Evolutionary conservation across 257 asterid genomes (phyloP), one percentile per base, ranked within the genome.

Genomic region (Fraxinus excelsior): DNA sequence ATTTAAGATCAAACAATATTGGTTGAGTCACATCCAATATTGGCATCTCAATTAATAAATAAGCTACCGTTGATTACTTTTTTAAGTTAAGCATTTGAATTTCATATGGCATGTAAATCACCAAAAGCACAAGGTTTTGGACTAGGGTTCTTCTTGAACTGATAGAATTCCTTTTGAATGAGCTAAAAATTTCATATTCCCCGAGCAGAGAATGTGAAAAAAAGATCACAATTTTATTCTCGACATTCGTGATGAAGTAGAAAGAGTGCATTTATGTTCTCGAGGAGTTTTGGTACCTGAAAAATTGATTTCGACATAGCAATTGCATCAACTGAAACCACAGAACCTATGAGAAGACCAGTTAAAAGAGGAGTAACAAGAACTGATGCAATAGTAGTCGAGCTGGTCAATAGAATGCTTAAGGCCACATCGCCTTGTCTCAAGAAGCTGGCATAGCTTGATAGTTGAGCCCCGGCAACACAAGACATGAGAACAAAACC

Each of bases 291-390:
- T 7, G 14, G 51, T 83, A 89, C 99, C 97, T 93, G 98, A 85
- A 93, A 82, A 85, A 91, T 96, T 37, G 99, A 91, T 83, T 90
- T 96, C 23, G 97, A 88, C 99, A 96, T 96, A n/a, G 98, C 97
- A 67, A 91, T 75, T 29, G 96, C 98, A 80, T 96, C 98, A 62
- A 96, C 97, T 3, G 97, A 97, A 68, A 96, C 96, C 28, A 96
- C 98, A 21, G 99, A 96, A 80, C 98, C 99, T 53, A 96, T 88
- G 67, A 93, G 94, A 85, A 93, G 92, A 58, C 99, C 97, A 0
- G 98, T 91, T 70, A 96, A 82, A 78, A 91, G 80, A 75, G 98
- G 99, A 78, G 99, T 93, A 53, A 91, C 78, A 68, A 92, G 84
- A 80, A 93, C 97, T 0, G 99, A 96, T 32, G 97, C 97, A 34